phyloP scores from a whole-genome alignment of 1,139 yeast genomes.

The Chernovozyma aurita region DNA sequence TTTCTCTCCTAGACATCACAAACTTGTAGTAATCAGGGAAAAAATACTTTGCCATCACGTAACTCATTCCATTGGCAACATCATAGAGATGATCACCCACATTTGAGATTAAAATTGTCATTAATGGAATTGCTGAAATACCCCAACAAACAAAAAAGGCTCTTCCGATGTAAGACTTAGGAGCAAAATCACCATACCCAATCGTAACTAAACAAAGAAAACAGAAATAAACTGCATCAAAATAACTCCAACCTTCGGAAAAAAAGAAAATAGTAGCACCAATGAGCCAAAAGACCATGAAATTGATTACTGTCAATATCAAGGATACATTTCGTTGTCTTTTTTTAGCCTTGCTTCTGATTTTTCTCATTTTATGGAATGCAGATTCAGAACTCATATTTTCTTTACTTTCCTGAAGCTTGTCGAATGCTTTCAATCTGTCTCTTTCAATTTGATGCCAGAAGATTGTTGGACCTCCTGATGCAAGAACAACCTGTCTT shows the following conservation, averaged over 20 bases:
- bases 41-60: slow-evolving; percentile 10
- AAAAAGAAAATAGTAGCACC: slow-evolving; percentile 64
- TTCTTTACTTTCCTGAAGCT: slow-evolving; percentile 15
- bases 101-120: slow-evolving; percentile 76
- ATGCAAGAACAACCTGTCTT: slow-evolving; percentile 54
- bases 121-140: slow-evolving; percentile 74
- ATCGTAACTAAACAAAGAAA: slow-evolving; percentile 72
- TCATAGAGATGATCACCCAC: slow-evolving; percentile 60
- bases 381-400: slow-evolving; percentile 29
- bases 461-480: slow-evolving; percentile 57
- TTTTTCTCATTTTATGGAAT: slow-evolving; percentile 49
- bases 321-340: slow-evolving; percentile 32
- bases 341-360: slow-evolving; percentile 35
- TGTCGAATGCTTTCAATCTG: slow-evolving; percentile 15
- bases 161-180: slow-evolving; percentile 59
- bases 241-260: slow-evolving; percentile 67
- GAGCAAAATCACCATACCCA: slow-evolving; percentile 79
- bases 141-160: slow-evolving; percentile 79
- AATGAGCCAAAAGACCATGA: slow-evolving; percentile 59
- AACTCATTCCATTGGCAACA: slow-evolving; percentile 16
- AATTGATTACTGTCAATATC: slow-evolving; percentile 37
- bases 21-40: slow-evolving; percentile 5
- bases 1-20: background rate
- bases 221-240: slow-evolving; percentile 67
- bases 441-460: slow-evolving; percentile 56